A percentile compares a stretch with the other conserved stretches of the same genome.
Conservation (phyloP, 805 yeast genomes). For the Kazachstania taianensis region DNA sequence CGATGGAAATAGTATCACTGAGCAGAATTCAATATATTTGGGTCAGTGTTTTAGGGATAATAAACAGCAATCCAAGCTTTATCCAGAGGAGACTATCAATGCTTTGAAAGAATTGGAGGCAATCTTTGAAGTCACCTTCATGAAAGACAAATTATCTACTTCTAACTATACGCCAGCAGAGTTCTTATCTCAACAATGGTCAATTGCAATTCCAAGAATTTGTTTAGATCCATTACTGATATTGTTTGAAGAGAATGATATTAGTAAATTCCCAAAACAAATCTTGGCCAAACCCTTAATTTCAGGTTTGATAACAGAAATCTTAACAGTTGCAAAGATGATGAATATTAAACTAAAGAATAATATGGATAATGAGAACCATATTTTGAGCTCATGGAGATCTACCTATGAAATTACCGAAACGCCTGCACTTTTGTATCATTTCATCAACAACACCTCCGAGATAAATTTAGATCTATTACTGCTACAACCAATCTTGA, state of each 20-base stretch:
- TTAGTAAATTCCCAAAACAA: constrained; percentile 45
- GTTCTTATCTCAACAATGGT: constrained; percentile 69
- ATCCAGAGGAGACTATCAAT: constrained; percentile 10
- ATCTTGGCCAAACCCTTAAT: constrained; percentile 75
- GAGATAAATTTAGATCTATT: constrained; percentile 56
- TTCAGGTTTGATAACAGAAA: constrained; percentile 64
- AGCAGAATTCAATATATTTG: constrained; percentile 10
- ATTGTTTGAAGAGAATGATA: constrained; percentile 53
- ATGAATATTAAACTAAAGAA: constrained; percentile 65
- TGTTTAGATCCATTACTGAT: constrained; percentile 70
- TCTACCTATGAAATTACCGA: constrained; percentile 32
- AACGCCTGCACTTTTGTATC: constrained; percentile 42
- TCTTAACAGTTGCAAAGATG: constrained; percentile 56
- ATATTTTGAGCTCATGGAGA: constrained; percentile 44
- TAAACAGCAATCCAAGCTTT: constrained; percentile 2
- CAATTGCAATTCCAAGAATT: constrained; percentile 62
- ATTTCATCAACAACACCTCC: constrained; percentile 41
- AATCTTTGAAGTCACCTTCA: constrained; percentile 15
- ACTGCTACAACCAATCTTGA: constrained; percentile 70
- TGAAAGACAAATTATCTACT: constrained; percentile 30
- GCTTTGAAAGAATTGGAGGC: constrained; percentile 12
- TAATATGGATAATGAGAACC: constrained; percentile 47
- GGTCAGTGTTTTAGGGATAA: constrained; percentile 4
- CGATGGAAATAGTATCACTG: constrained; percentile 23
- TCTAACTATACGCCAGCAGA: constrained; percentile 29